phyloP scores from a whole-genome alignment of 257 asterid species.

The Plectranthus barbatus region DNA sequence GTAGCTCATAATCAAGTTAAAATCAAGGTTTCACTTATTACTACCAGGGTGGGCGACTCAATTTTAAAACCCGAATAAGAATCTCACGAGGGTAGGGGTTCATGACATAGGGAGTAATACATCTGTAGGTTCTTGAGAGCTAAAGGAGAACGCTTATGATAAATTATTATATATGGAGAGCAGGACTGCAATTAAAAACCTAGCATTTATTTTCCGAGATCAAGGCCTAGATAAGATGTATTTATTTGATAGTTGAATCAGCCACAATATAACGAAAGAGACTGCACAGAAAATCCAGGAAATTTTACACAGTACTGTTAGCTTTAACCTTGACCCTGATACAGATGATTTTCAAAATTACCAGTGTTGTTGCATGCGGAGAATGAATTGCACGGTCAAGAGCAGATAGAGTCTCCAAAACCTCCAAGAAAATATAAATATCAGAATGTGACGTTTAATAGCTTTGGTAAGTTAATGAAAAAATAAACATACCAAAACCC shows the following conservation, averaged over 20 bases:
- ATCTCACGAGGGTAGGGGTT: not conserved
- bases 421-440: conserved; percentile 38
- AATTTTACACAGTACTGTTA: not conserved
- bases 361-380: conserved; percentile 98
- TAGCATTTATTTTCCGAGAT: no score
- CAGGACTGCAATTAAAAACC: not conserved
- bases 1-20: not conserved
- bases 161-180: not conserved
- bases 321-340: not conserved
- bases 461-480: not conserved
- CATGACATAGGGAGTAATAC: not conserved
- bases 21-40: not conserved
- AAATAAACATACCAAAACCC: conserved; percentile 81
- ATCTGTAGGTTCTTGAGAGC: not conserved
- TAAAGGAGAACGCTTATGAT: not conserved
- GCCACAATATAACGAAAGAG: not conserved
- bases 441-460: conserved; percentile 12
- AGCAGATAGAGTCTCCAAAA: conserved; percentile 89
- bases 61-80: not conserved
- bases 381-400: conserved; percentile 96
- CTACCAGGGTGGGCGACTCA: conserved; percentile 3
- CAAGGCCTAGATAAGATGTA: no score
- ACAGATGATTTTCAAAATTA: conserved; percentile 17
- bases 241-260: not conserved
- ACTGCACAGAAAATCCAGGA: not conserved